These are phyloP conservation scores for Linnemannia hyalina DNA, from an alignment of 192 early-diverging fungal genomes.

Conservation along the genomic window DNA sequence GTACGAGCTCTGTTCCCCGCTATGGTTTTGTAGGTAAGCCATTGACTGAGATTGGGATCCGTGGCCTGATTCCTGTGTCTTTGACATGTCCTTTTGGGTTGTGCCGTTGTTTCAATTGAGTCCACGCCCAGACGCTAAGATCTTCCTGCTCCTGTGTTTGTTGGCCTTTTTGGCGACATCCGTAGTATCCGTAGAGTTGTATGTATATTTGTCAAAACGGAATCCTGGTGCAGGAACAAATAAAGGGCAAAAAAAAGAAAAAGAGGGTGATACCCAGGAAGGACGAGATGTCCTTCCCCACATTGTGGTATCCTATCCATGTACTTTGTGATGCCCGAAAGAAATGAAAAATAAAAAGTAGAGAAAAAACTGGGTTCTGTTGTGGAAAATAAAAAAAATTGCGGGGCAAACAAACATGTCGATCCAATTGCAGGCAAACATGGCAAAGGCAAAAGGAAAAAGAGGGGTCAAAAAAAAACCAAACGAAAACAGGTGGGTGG, in stretches of 20 bases:
- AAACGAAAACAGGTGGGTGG: not conserved
- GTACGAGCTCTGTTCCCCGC: not conserved
- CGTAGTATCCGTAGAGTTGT: not conserved
- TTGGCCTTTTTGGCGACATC: not conserved
- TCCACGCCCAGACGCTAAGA: not conserved
- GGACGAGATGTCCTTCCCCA: not conserved
- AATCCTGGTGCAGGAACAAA: not conserved
- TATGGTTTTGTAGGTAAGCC: not conserved
- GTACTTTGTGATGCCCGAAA: not conserved
- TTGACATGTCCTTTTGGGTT: not conserved
- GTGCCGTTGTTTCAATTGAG: not conserved
- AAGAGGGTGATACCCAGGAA: not conserved
- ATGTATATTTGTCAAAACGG: not conserved
- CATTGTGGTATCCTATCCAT: conserved; percentile 8
- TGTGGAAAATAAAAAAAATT: not conserved
- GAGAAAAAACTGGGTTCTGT: conserved; percentile 10
- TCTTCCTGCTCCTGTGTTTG: not conserved
- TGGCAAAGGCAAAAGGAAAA: not conserved
- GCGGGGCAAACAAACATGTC: not conserved
- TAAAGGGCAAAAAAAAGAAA: not conserved
- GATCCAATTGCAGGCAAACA: no score
- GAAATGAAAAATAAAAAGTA: conserved; percentile 8
- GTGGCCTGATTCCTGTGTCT: not conserved
- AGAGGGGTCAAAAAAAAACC: not conserved
- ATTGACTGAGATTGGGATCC: not conserved